These are phyloP conservation scores for Amanita exitialis DNA, from an alignment of 768 basidiomycete genomes.

Conservation along the genomic window DNA sequence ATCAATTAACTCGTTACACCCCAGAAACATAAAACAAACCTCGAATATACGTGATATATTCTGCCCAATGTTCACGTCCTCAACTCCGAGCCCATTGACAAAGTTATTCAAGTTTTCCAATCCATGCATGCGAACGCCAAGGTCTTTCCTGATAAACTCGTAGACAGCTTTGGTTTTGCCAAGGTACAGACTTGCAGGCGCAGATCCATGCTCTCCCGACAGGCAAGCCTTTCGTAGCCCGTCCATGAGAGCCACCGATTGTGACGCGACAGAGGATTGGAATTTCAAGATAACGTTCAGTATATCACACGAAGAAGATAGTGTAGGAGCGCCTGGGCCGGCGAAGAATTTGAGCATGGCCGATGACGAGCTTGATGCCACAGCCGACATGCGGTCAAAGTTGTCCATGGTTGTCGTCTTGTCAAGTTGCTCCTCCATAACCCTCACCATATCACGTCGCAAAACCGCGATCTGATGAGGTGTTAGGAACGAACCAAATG, in stretches of 20 bases:
- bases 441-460: conserved; percentile 23
- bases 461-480: conserved; percentile 20
- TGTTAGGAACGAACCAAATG: conserved; percentile 31
- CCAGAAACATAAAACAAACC: conserved; percentile 20
- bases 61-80: conserved; percentile 56
- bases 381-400: conserved; percentile 50
- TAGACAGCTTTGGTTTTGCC: conserved; percentile 57
- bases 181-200: conserved; percentile 58
- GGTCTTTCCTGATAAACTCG: conserved; percentile 52
- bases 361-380: conserved; percentile 46
- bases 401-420: conserved; percentile 64
- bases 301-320: conserved; percentile 12
- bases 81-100: conserved; percentile 30
- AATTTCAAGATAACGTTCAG: conserved; percentile 33
- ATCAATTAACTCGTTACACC: background rate
- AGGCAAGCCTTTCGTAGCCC: conserved; percentile 45
- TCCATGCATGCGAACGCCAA: conserved; percentile 71
- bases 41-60: conserved; percentile 71
- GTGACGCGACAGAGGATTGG: conserved; percentile 38
- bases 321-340: conserved; percentile 24
- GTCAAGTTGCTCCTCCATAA: conserved; percentile 49
- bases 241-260: conserved; percentile 34
- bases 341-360: conserved; percentile 36
- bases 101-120: conserved; percentile 50
- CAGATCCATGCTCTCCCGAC: conserved; percentile 41